phyloP scores from a whole-genome alignment of 768 basidiomycete species.

The Pulveroboletus sp. region DNA sequence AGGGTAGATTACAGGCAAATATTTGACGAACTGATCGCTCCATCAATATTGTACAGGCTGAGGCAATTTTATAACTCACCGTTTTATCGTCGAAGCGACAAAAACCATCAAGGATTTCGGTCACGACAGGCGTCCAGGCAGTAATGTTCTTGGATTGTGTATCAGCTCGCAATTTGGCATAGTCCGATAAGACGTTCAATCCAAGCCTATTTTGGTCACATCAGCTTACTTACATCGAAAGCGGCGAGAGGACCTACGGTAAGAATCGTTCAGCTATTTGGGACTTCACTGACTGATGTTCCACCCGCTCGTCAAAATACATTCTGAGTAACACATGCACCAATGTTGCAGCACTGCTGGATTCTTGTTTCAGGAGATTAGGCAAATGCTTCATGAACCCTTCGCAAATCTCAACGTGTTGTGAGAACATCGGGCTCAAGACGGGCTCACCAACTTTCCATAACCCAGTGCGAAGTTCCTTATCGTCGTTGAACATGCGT shows the following conservation, averaged over 20 bases:
- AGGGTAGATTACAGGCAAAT: slow-evolving; percentile 90
- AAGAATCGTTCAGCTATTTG: slow-evolving; percentile 74
- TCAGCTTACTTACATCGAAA: neutral
- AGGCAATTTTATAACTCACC: slow-evolving; percentile 49
- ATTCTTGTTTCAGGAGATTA: slow-evolving; percentile 96
- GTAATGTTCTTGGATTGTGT: slow-evolving; percentile 92
- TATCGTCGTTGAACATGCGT: slow-evolving; percentile 95
- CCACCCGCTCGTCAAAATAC: slow-evolving; percentile 89
- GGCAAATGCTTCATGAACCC: slow-evolving; percentile 99
- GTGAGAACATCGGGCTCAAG: neutral
- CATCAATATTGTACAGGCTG: slow-evolving; percentile 2
- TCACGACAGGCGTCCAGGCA: slow-evolving; percentile 99
- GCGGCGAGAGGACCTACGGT: slow-evolving; percentile 45
- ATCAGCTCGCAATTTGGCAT: slow-evolving; percentile 83
- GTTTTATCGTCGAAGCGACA: slow-evolving; percentile 87
- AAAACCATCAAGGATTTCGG: slow-evolving; percentile 89
- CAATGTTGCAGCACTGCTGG: slow-evolving; percentile 91
- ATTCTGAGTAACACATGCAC: slow-evolving; percentile 90
- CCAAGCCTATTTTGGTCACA: slow-evolving; percentile 57
- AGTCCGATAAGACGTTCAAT: slow-evolving; percentile 86
- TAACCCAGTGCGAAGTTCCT: slow-evolving; percentile 90
- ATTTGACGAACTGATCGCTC: slow-evolving; percentile 69
- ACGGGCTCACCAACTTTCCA: slow-evolving; percentile 96
- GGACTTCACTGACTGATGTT: slow-evolving; percentile 79
- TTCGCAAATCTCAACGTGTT: slow-evolving; percentile 30